Evolutionary conservation across 768 basidiomycete genomes (phyloP).

Genomic region (Cystobasidium onofrii): DNA sequence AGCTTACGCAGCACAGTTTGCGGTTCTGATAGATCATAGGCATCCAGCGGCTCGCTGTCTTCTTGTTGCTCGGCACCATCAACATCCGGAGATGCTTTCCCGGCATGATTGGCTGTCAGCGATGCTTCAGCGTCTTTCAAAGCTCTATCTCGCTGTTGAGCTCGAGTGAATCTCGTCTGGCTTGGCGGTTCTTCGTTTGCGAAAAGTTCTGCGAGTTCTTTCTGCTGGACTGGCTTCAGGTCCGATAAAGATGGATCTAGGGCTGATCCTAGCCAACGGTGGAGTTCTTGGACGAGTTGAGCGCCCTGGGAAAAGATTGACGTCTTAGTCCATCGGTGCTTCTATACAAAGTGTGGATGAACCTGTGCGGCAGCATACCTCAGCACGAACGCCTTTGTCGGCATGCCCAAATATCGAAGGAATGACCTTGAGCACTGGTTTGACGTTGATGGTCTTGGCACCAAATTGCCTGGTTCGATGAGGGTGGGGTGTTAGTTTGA

Average conservation of each 20-base stretch:
- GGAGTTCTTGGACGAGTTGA: slow-evolving; percentile 62
- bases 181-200: slow-evolving; percentile 57
- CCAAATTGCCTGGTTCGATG: slow-evolving; percentile 55
- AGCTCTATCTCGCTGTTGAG: slow-evolving; percentile 60
- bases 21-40: slow-evolving; percentile 68
- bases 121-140: slow-evolving; percentile 44
- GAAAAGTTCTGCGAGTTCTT: slow-evolving; percentile 87
- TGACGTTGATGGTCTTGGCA: slow-evolving; percentile 60
- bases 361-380: slow-evolving; percentile 46
- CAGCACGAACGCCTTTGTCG: slow-evolving; percentile 89
- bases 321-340: too few relatives aligned
- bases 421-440: slow-evolving; percentile 72
- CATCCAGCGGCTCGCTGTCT: slow-evolving; percentile 55
- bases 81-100: slow-evolving; percentile 48
- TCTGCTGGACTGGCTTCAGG: slow-evolving; percentile 91
- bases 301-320: slow-evolving; percentile 52
- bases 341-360: too few relatives aligned
- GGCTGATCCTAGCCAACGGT: slow-evolving; percentile 74
- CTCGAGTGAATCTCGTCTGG: slow-evolving; percentile 68
- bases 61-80: slow-evolving; percentile 47
- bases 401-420: slow-evolving; percentile 91
- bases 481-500: too few relatives aligned
- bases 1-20: slow-evolving; percentile 69
- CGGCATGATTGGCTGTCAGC: slow-evolving; percentile 25
- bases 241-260: slow-evolving; percentile 79